Percentiles rank a stretch among this genome's conserved stretches.
Conservation (phyloP, 768 basidiomycete species). For the Collybiopsis confluens region DNA sequence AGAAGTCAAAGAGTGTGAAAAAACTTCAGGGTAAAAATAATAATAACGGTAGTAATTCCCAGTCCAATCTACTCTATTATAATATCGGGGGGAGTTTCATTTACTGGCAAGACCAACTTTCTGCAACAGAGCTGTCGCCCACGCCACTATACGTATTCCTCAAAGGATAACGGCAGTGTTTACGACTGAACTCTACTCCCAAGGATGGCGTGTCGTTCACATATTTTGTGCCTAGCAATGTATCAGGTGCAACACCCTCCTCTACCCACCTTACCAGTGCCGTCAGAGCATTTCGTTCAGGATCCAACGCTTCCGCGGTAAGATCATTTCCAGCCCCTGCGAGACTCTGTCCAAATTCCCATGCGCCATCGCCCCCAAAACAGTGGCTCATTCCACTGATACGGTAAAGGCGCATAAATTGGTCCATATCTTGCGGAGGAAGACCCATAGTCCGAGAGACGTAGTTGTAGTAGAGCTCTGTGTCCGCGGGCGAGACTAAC, state of each 20-base stretch:
- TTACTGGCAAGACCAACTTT: neutral
- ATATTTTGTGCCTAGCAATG: neutral
- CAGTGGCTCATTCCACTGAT: slow-evolving; percentile 19
- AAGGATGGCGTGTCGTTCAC: neutral
- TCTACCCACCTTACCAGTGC: slow-evolving; percentile 4
- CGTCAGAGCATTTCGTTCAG: neutral
- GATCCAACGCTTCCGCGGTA: neutral
- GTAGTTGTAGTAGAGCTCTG: slow-evolving; percentile 12
- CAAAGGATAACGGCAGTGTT: neutral
- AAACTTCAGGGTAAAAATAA: too few species aligned
- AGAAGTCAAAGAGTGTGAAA: too few species aligned
- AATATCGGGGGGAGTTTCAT: too few species aligned
- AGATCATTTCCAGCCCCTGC: neutral
- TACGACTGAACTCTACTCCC: neutral
- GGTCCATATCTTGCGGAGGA: slow-evolving; percentile 11
- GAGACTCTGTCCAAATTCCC: slow-evolving; percentile 11
- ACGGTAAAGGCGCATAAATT: slow-evolving; percentile 18
- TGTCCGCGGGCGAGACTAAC: slow-evolving; percentile 13
- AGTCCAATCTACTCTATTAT: too few species aligned
- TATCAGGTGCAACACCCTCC: slow-evolving; percentile 3
- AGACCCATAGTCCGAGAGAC: slow-evolving; percentile 13
- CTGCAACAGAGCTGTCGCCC: neutral
- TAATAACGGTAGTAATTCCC: too few species aligned
- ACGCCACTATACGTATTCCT: neutral
- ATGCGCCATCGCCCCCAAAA: slow-evolving; percentile 11